A percentile compares a stretch with the other conserved stretches of the same genome.
These are phyloP conservation scores for Pythium phragmitis DNA, from an alignment of 352 stramenopile species.

Conservation along the genomic window DNA sequence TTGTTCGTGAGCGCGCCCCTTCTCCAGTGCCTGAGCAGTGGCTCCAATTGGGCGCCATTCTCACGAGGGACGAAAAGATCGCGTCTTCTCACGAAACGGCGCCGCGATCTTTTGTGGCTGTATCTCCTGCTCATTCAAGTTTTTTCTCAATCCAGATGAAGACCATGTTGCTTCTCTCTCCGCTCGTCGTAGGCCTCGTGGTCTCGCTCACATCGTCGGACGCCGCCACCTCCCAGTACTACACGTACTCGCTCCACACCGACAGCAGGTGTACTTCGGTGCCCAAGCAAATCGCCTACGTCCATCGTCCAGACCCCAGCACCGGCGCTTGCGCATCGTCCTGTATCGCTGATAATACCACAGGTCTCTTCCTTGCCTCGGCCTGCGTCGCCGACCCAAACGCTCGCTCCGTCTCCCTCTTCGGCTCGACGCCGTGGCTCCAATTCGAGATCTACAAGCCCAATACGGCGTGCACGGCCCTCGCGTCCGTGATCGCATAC, in stretches of 20 bases:
- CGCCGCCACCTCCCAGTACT: slow-evolving; percentile 6
- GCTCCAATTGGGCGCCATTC: too few relatives aligned
- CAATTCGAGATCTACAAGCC: slow-evolving; percentile 26
- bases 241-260: slow-evolving; percentile 17
- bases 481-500: slow-evolving; percentile 40
- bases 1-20: too few relatives aligned
- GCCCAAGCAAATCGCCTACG: slow-evolving; percentile 21
- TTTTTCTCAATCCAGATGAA: not conserved
- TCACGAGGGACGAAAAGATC: too few relatives aligned
- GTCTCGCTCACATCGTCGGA: too few relatives aligned
- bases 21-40: too few relatives aligned
- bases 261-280: slow-evolving; percentile 13
- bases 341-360: not conserved
- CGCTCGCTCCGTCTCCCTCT: not conserved
- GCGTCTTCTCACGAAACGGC: too few relatives aligned
- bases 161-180: not conserved
- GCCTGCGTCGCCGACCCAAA: slow-evolving; percentile 9
- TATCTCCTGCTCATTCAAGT: not conserved
- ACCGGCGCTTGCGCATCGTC: not conserved
- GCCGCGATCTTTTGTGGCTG: too few relatives aligned
- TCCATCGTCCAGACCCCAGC: not conserved
- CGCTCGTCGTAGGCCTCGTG: not conserved
- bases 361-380: slow-evolving; percentile 6
- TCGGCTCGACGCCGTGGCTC: slow-evolving; percentile 14
- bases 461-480: slow-evolving; percentile 21